Evolutionary conservation across 1,284 basidiomycete species (phyloP).

Genomic region (Tilletia caries): DNA sequence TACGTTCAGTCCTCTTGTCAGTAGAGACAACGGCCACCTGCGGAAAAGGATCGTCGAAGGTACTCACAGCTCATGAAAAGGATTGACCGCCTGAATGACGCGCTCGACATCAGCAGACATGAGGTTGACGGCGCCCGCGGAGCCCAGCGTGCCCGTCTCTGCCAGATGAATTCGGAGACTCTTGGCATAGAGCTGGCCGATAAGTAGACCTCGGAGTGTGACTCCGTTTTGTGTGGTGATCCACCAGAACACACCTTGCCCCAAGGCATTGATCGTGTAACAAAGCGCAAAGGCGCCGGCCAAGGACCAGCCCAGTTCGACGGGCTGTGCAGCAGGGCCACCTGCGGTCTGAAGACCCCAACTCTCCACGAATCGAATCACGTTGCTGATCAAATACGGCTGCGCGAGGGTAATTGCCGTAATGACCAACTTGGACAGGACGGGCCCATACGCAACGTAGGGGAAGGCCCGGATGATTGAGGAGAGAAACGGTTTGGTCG

Average conservation of each 20-base stretch:
- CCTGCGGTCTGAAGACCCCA: slow-evolving; percentile 18
- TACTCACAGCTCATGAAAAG: slow-evolving; percentile 28
- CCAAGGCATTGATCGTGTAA: slow-evolving; percentile 35
- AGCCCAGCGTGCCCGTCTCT: slow-evolving; percentile 35
- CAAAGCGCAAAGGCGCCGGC: slow-evolving; percentile 44
- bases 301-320: slow-evolving; percentile 42
- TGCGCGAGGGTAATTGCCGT: slow-evolving; percentile 32
- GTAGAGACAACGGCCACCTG: not conserved
- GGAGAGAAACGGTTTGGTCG: not conserved
- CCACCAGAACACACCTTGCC: slow-evolving; percentile 35
- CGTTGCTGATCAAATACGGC: slow-evolving; percentile 37
- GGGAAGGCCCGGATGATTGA: not conserved
- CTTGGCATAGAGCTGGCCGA: slow-evolving; percentile 44
- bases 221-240: slow-evolving; percentile 29
- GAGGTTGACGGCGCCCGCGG: slow-evolving; percentile 39
- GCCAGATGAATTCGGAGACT: slow-evolving; percentile 36
- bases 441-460: not conserved
- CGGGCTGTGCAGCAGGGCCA: slow-evolving; percentile 26
- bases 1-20: too few species aligned
- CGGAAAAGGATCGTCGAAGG: too few species aligned
- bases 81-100: slow-evolving; percentile 29
- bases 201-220: slow-evolving; percentile 37
- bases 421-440: slow-evolving; percentile 21
- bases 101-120: slow-evolving; percentile 49
- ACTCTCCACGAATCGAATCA: slow-evolving; percentile 39